Base-by-base conservation (phyloP, 148 eudicot genomes). In the Diospyros kaki region DNA sequence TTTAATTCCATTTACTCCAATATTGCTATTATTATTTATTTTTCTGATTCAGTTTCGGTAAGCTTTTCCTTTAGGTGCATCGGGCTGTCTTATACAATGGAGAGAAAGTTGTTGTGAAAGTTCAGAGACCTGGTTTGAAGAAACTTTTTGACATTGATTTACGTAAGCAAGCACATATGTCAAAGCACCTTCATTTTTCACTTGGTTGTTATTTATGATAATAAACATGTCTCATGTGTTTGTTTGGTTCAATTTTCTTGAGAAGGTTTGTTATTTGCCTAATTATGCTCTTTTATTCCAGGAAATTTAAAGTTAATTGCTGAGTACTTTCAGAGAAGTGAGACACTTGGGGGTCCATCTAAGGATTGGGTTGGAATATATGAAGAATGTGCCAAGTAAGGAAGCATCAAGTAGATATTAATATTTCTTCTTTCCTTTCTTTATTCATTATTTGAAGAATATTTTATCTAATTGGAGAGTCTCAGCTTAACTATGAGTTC, bases 341-440 rank as follows among this genome's bases (percentile, higher is more conserved):
- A 96, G 78, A 78, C 91, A 38, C 83, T 93, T 17, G 99, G 99
- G 15, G 99, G 98, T 75, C 94, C 97, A 69, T 82, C 98, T 15
- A 83, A 90, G 84, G 99, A 96, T 69, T 93, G 98, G 99, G 77
- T 87, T 48, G 99, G 98, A 73, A 93, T 96, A 64, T 93, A 96
- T 76, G 98, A 96, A 72, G 99, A 96, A 76, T 96, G 98, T 86
- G 91, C 93, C n/a, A 96, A 86, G 99, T 96, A 89, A 84, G 87
- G 81, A 64, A 15, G 28, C 28, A 28, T 28, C 28, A 28, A 28
- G 28, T 28, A 28, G 28, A n/a, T 28, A 28, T 45, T 38, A 68
- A 15, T 45, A 45, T 70, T 54, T 8, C 39, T 58, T 43, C 43
- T 56, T 58, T 75, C 9, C 43, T 55, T 58, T 4, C 58, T 64